These are phyloP conservation scores for Talaromyces islandicus DNA, from an alignment of 2,329 filamentous ascomycete genomes.

Conservation along the genomic window DNA sequence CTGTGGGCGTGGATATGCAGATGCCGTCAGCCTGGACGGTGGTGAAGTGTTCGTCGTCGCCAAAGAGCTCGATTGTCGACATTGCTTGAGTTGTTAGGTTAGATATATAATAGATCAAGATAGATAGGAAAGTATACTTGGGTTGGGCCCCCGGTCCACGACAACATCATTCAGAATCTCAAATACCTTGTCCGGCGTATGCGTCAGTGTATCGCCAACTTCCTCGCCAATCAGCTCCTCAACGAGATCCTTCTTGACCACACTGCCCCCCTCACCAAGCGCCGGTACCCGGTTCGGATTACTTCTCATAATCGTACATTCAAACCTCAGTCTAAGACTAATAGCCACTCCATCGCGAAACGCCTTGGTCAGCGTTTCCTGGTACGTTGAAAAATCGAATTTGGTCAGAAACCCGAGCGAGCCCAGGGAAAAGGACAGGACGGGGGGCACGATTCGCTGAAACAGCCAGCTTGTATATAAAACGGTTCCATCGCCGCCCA, in stretches of 20 bases:
- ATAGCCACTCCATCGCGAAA: slow-evolving; percentile 83
- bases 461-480: slow-evolving; percentile 96
- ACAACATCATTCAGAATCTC: slow-evolving; percentile 98
- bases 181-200: slow-evolving; percentile 74
- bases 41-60: slow-evolving; percentile 92
- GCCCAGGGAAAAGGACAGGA: slow-evolving; percentile 84
- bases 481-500: slow-evolving; percentile 94
- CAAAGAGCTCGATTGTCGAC: slow-evolving; percentile 87
- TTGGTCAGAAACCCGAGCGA: slow-evolving; percentile 94
- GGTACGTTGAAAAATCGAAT: slow-evolving; percentile 79
- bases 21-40: slow-evolving; percentile 89
- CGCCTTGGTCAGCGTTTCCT: slow-evolving; percentile 61
- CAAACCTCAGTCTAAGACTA: slow-evolving; percentile 80
- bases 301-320: slow-evolving; percentile 83
- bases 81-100: slow-evolving; percentile 57
- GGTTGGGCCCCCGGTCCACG: slow-evolving; percentile 85
- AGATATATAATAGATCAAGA: neutral
- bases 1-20: slow-evolving; percentile 89
- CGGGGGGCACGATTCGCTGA: slow-evolving; percentile 87
- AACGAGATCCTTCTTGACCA: slow-evolving; percentile 60
- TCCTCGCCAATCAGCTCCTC: slow-evolving; percentile 88
- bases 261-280: neutral
- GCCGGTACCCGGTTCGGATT: slow-evolving; percentile 27
- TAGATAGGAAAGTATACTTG: slow-evolving; percentile 58
- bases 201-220: slow-evolving; percentile 75